Evolutionary conservation across 1,284 basidiomycete species (phyloP).

Genomic region (Cyathus olla): DNA sequence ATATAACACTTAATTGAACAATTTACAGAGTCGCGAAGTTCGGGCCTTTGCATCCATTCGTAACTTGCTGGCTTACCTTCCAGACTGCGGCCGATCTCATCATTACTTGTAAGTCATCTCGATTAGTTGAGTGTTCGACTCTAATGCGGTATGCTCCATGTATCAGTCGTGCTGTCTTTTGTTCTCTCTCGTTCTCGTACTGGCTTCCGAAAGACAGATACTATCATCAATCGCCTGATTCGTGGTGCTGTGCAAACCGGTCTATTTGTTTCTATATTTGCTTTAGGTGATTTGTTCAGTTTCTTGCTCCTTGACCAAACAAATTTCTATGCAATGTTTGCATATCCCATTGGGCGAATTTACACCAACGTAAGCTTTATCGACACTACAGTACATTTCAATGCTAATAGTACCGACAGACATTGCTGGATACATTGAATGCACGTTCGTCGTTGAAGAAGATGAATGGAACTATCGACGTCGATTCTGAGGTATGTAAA

Average conservation of each 20-base stretch:
- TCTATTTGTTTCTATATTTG: slow-evolving; percentile 56
- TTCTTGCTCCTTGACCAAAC: slow-evolving; percentile 51
- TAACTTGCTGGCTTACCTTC: slow-evolving; percentile 52
- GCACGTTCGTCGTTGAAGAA: slow-evolving; percentile 44
- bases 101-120: slow-evolving; percentile 24
- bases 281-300: slow-evolving; percentile 52
- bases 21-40: slow-evolving; percentile 34
- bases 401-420: slow-evolving; percentile 29
- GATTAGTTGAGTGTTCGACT: neutral
- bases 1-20: neutral
- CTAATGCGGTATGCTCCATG: neutral
- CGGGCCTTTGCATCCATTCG: slow-evolving; percentile 31
- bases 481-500: slow-evolving; percentile 41
- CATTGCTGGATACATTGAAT: slow-evolving; percentile 52
- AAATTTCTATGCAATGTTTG: slow-evolving; percentile 56
- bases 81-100: slow-evolving; percentile 51
- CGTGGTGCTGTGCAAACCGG: slow-evolving; percentile 60
- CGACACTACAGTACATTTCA: neutral
- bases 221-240: slow-evolving; percentile 56
- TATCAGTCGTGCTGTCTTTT: slow-evolving; percentile 43
- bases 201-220: slow-evolving; percentile 57
- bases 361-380: slow-evolving; percentile 53
- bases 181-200: slow-evolving; percentile 51
- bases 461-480: slow-evolving; percentile 34
- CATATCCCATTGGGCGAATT: slow-evolving; percentile 55